phyloP scores from a whole-genome alignment of 805 yeast species.

The Blastobotrys muscicola region DNA sequence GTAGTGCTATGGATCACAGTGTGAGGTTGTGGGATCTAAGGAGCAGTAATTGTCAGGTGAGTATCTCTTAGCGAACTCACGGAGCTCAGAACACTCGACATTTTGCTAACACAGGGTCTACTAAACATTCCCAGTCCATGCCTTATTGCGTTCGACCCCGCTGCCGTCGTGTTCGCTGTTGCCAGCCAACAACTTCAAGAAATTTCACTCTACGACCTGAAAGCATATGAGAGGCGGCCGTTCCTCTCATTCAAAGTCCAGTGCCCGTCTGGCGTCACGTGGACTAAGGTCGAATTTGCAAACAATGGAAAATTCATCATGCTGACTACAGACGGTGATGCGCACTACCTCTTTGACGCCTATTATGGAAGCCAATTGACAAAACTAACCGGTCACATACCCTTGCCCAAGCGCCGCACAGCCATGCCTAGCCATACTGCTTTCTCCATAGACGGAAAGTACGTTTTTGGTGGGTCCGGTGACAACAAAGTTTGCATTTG shows the following conservation, averaged over 20 bases:
- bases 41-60: slow-evolving; percentile 33
- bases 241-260: slow-evolving; percentile 36
- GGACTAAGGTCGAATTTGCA: slow-evolving; percentile 69
- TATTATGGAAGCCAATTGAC: slow-evolving; percentile 47
- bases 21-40: slow-evolving; percentile 84
- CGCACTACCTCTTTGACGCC: slow-evolving; percentile 61
- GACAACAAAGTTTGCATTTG: slow-evolving; percentile 45
- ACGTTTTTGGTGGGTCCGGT: slow-evolving; percentile 50
- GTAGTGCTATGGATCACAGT: slow-evolving; percentile 67
- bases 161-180: slow-evolving; percentile 72
- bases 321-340: slow-evolving; percentile 45
- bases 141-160: slow-evolving; percentile 68
- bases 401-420: slow-evolving; percentile 34
- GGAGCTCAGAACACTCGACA: too few relatives aligned
- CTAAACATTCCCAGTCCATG: slow-evolving; percentile 46
- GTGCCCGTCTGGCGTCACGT: slow-evolving; percentile 31
- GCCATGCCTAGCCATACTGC: slow-evolving; percentile 49
- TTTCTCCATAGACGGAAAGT: slow-evolving; percentile 60
- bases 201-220: slow-evolving; percentile 52
- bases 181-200: slow-evolving; percentile 38
- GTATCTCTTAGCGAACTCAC: too few relatives aligned
- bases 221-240: slow-evolving; percentile 48
- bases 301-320: slow-evolving; percentile 62
- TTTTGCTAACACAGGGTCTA: slow-evolving; percentile 50
- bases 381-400: slow-evolving; percentile 38